A percentile compares a stretch with the other conserved stretches of the same genome.
Evolutionary conservation across 805 yeast genomes (phyloP).

Genomic region (Ogataea parapolymorpha): DNA sequence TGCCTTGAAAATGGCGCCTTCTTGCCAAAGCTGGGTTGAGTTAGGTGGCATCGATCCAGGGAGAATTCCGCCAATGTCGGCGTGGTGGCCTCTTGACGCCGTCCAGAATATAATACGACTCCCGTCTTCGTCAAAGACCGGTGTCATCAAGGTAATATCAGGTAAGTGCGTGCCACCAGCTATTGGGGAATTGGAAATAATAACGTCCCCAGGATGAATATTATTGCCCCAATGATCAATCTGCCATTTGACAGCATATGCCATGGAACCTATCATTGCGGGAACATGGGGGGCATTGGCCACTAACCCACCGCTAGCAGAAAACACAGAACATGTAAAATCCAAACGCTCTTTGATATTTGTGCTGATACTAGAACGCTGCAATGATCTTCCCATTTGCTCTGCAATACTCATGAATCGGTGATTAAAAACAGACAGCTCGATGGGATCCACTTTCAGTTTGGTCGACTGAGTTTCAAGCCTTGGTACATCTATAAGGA

Average conservation of each 20-base stretch:
- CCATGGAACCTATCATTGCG: conserved; percentile 46
- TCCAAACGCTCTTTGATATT: conserved; percentile 48
- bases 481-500: conserved; percentile 24
- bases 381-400: conserved; percentile 44
- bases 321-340: conserved; percentile 47
- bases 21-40: conserved; percentile 51
- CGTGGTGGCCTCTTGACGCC: conserved; percentile 61
- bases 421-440: conserved; percentile 41
- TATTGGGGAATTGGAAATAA: conserved; percentile 41
- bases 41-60: conserved; percentile 58
- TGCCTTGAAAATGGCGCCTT: conserved; percentile 55
- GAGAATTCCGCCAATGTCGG: conserved; percentile 58
- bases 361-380: conserved; percentile 41
- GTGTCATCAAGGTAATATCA: conserved; percentile 55
- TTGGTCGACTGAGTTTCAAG: conserved; percentile 32
- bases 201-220: conserved; percentile 41
- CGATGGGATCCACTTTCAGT: conserved; percentile 42
- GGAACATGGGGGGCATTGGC: conserved; percentile 39
- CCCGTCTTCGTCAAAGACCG: conserved; percentile 45
- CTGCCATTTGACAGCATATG: conserved; percentile 38
- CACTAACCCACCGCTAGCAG: conserved; percentile 36
- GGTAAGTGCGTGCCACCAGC: conserved; percentile 49
- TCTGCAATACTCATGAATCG: conserved; percentile 52
- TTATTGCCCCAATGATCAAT: conserved; percentile 37
- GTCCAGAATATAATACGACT: conserved; percentile 49